These are phyloP conservation scores for Abrus pulchellus DNA, from an alignment of 306 rosid genomes.

Conservation along the genomic window DNA sequence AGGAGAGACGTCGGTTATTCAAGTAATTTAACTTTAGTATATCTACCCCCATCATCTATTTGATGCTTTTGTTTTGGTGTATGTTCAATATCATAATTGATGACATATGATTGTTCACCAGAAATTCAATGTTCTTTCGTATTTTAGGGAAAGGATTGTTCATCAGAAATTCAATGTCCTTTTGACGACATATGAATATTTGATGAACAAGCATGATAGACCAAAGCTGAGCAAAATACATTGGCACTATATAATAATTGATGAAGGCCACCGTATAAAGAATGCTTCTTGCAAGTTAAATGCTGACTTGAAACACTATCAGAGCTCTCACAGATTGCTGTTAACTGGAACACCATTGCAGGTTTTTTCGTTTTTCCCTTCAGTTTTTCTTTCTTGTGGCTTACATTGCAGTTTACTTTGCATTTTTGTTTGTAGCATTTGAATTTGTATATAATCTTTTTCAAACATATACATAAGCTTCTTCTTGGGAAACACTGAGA, in stretches of 20 bases:
- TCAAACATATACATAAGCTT: neutral
- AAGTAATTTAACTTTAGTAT: slow-evolving; percentile 68
- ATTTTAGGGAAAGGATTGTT: slow-evolving; percentile 91
- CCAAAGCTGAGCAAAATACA: slow-evolving; percentile 95
- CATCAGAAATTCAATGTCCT: slow-evolving; percentile 97
- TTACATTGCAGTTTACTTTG: slow-evolving; percentile 55
- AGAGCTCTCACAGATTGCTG: slow-evolving; percentile 97
- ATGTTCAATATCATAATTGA: slow-evolving; percentile 32
- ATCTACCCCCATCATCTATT: slow-evolving; percentile 12
- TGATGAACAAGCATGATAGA: slow-evolving; percentile 99
- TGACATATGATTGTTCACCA: too few species aligned
- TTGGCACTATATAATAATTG: slow-evolving; percentile 98
- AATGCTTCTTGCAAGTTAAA: slow-evolving; percentile 99
- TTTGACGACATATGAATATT: slow-evolving; percentile 94
- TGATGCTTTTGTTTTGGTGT: slow-evolving; percentile 38
- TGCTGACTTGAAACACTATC: slow-evolving; percentile 92
- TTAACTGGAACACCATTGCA: slow-evolving; percentile 99
- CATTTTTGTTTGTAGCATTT: slow-evolving; percentile 43
- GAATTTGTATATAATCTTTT: neutral
- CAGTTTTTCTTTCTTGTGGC: slow-evolving; percentile 26
- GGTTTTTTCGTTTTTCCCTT: slow-evolving; percentile 50
- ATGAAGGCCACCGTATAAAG: slow-evolving; percentile 99
- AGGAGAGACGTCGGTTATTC: slow-evolving; percentile 92
- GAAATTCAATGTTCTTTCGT: slow-evolving; percentile 30
- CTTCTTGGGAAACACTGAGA: slow-evolving; percentile 28